Evolutionary conservation across 305 asterid species (phyloP), one percentile per base, ranked within the genome.

Genomic region (Fraxinus ornus): DNA sequence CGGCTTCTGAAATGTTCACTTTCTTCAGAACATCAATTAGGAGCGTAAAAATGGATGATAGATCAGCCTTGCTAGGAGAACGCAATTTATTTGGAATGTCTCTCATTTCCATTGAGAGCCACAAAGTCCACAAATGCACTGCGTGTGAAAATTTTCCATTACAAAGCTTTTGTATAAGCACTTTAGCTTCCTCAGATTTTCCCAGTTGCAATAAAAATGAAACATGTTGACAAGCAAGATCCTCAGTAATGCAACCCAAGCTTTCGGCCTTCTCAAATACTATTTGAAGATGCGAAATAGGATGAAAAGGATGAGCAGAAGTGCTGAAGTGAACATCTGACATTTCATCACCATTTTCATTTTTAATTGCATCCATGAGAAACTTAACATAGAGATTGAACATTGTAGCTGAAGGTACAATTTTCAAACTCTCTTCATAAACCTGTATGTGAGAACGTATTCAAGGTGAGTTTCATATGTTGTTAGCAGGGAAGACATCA

Each of bases 201-300:
- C 94, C 90, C 80, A 90, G 86, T 87, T 87, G 89, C 90, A 92
- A 78, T 73, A 92, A 85, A 80, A 93, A 92, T 17, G 98, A 89
- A 84, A 92, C 89, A 82, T 91, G 92, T 79, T 88, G 90, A 85
- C 90, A 86, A 78, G 98, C 97, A 85, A 96, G 93, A 83, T 90
- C 92, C 81, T 91, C 95, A 72, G 93, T 89, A 24, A 90, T 87
- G 89, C 90, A 92, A 47, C 88, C 91, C 77, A 83, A 79, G 82
- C 57, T 86, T 89, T 91, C 95, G 78, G 94, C 95, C 85, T 90
- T 93, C 87, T 90, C 97, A 87, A 89, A 93, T 75, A 89, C 90
- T 52, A 66, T 78, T 88, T 83, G 81, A 82, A 94, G 86, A 84
- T 89, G 98, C 8, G 91, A 85, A 88, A 90, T 84, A 87, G 89